Conservation (phyloP, 192 early-diverging fungal genomes). For the Phlyctochytrium arcticum region DNA sequence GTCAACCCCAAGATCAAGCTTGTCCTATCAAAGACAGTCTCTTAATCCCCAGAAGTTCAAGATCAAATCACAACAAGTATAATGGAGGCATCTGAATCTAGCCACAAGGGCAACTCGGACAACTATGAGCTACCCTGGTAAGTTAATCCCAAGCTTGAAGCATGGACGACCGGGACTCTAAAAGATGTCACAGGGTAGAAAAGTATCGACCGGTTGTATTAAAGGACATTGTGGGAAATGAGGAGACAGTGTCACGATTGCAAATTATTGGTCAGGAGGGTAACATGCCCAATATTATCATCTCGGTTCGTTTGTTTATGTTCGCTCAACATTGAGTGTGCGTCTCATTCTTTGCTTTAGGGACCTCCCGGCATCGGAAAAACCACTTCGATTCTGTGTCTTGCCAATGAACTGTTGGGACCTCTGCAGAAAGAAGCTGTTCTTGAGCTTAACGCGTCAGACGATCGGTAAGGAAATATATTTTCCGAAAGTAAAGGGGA, state of each 20-base stretch:
- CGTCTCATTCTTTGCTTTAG: not conserved
- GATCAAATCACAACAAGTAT: not conserved
- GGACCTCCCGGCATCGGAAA: conserved; percentile 97
- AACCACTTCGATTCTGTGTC: conserved; percentile 90
- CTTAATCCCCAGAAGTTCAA: no score
- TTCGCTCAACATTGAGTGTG: not conserved
- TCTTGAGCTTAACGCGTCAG: conserved; percentile 96
- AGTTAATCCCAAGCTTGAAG: not conserved
- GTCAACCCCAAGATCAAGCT: no score
- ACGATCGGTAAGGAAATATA: conserved; percentile 75
- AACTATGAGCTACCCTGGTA: conserved; percentile 54
- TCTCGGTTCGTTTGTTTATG: conserved; percentile 52
- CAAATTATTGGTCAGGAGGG: conserved; percentile 83
- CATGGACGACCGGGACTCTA: not conserved
- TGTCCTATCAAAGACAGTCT: no score
- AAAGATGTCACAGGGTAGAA: conserved; percentile 64
- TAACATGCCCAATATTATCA: conserved; percentile 95
- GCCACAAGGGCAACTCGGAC: conserved; percentile 45
- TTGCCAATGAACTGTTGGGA: conserved; percentile 88
- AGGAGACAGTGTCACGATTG: conserved; percentile 83
- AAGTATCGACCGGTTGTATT: conserved; percentile 86
- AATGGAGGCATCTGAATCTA: not conserved
- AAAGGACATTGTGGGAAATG: conserved; percentile 91
- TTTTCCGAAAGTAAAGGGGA: no score
- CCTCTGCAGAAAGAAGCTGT: conserved; percentile 86